Percentiles rank a stretch among this genome's conserved stretches.
These are phyloP conservation scores for Gossypium rotundifolium DNA, from an alignment of 345 rosid species.

Conservation along the genomic window DNA sequence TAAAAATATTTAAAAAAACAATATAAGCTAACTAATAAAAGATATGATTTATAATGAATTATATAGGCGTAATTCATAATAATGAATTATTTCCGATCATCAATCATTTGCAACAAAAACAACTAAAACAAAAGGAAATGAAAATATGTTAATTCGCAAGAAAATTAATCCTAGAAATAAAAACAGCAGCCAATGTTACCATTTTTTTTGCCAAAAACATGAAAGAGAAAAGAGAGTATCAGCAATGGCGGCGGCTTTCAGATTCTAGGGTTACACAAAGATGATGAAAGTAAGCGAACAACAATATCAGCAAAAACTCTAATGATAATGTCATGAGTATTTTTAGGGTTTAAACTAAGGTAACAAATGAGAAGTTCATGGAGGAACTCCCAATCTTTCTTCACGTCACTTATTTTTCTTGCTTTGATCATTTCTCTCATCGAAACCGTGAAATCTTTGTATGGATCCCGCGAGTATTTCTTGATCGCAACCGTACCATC, in stretches of 20 bases:
- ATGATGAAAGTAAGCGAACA: conserved; percentile 38
- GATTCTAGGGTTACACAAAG: conserved; percentile 16
- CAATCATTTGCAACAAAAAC: too few relatives aligned
- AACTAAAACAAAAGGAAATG: too few relatives aligned
- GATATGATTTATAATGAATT: too few relatives aligned
- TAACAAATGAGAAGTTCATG: conserved; percentile 70
- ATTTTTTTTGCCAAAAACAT: too few relatives aligned
- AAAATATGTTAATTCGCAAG: too few relatives aligned
- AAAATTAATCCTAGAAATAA: too few relatives aligned
- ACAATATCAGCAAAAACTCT: conserved; percentile 70
- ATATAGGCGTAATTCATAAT: too few relatives aligned
- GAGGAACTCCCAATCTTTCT: conserved; percentile 53
- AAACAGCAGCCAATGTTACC: too few relatives aligned
- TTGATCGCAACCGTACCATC: conserved; percentile 50
- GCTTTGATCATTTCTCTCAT: conserved; percentile 92
- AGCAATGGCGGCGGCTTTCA: conserved; percentile 10
- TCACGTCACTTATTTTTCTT: conserved; percentile 39
- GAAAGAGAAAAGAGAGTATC: background rate
- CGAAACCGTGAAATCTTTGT: conserved; percentile 61
- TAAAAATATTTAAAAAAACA: too few relatives aligned
- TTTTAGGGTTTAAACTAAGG: conserved; percentile 57
- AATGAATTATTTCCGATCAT: too few relatives aligned
- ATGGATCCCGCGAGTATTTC: conserved; percentile 73
- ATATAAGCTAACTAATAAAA: too few relatives aligned
- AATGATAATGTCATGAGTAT: conserved; percentile 61